Evolutionary conservation across 1,139 yeast genomes (phyloP).

Genomic region (Sugiyamaella neomexicana): DNA sequence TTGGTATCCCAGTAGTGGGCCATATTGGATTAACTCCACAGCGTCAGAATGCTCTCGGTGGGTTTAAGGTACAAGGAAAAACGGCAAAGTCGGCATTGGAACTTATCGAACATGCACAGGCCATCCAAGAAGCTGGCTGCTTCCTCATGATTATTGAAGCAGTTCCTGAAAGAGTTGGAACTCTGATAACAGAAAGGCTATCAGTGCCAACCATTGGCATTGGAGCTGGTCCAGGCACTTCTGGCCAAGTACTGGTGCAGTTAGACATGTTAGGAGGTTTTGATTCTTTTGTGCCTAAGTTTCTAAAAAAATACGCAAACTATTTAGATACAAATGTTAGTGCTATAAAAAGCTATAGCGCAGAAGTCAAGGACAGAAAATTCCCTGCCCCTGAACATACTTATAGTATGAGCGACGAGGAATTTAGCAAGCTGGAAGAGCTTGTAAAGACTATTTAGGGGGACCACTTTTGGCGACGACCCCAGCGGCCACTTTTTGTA

Average conservation of each 20-base stretch:
- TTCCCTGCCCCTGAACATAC: constrained; percentile 75
- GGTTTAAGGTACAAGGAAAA: constrained; percentile 83
- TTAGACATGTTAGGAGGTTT: constrained; percentile 76
- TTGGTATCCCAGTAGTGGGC: constrained; percentile 90
- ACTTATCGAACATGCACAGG: constrained; percentile 67
- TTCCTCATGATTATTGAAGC: constrained; percentile 80
- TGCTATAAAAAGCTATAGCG: constrained; percentile 55
- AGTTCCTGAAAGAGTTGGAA: constrained; percentile 74
- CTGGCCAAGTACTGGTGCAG: constrained; percentile 90
- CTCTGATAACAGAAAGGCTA: constrained; percentile 58
- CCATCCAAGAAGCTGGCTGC: constrained; percentile 75
- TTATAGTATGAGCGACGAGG: constrained; percentile 68
- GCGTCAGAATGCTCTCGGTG: constrained; percentile 73
- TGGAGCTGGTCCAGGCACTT: constrained; percentile 84
- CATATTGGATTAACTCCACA: constrained; percentile 95
- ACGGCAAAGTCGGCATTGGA: constrained; percentile 54
- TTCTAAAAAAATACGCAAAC: constrained; percentile 69
- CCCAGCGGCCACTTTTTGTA: too few relatives aligned
- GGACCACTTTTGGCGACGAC: too few relatives aligned
- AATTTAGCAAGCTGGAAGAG: constrained; percentile 51
- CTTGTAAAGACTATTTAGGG: constrained; percentile 25
- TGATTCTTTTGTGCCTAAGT: constrained; percentile 62
- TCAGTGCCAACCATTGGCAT: constrained; percentile 87
- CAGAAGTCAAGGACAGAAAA: constrained; percentile 53
- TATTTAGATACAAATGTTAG: constrained; percentile 51